Conservation (phyloP, 2,329 filamentous ascomycete genomes). For the Xylaria multiplex region DNA sequence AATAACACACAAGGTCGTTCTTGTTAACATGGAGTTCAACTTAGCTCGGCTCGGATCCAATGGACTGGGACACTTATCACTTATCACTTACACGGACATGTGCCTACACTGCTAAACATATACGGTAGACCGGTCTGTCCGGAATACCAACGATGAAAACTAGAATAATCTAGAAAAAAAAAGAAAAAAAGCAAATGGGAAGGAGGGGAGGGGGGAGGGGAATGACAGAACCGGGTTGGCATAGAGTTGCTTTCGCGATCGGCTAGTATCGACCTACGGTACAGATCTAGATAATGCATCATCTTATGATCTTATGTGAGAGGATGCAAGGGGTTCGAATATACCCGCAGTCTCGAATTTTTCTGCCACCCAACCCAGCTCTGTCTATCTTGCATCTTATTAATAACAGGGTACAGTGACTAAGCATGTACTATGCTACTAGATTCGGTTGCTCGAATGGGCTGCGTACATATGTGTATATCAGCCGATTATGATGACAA, state of each 20-base stretch:
- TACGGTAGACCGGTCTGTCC: not conserved
- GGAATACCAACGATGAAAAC: not conserved
- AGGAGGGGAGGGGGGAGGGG: not conserved
- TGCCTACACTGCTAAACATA: not conserved
- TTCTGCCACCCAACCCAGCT: not conserved
- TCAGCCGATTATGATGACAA: slow-evolving; percentile 2
- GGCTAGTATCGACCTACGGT: not conserved
- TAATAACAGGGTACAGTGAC: not conserved
- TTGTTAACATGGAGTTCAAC: not conserved
- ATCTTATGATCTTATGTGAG: slow-evolving; percentile 16
- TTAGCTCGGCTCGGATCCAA: slow-evolving; percentile 11
- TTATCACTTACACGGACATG: not conserved
- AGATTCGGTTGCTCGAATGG: not conserved
- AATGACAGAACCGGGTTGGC: not conserved
- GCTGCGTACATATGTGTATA: not conserved
- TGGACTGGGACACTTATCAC: slow-evolving; percentile 6
- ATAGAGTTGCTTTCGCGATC: not conserved
- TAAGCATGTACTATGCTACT: not conserved
- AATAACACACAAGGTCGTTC: not conserved
- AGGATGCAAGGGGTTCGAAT: slow-evolving; percentile 12
- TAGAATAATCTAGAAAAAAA: no score
- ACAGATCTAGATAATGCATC: slow-evolving; percentile 2
- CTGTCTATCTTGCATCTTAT: slow-evolving; percentile 5
- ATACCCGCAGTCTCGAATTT: not conserved
- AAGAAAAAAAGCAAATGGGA: not conserved